Evolutionary conservation across 352 stramenopile genomes (phyloP).

Genomic region (Blastocystis sp.): DNA sequence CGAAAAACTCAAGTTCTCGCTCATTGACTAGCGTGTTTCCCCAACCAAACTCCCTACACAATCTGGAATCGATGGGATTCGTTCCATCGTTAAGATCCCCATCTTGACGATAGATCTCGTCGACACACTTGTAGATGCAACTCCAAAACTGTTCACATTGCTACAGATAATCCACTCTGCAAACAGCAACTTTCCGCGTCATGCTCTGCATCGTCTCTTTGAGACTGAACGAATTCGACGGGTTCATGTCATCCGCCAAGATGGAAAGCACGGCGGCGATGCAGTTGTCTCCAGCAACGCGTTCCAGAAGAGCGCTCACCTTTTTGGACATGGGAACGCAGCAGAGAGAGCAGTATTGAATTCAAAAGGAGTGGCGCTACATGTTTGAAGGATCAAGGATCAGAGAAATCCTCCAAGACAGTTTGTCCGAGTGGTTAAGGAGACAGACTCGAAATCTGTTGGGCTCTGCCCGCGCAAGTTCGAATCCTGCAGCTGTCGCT

Average conservation of each 20-base stretch:
- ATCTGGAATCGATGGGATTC: not conserved
- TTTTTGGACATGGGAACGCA: constrained; percentile 32
- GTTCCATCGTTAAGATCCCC: not conserved
- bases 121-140: not conserved
- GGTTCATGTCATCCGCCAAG: constrained; percentile 40
- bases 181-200: not conserved
- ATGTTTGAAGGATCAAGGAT: too few species aligned
- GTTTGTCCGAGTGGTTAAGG: constrained; percentile 54
- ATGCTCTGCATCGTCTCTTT: constrained; percentile 39
- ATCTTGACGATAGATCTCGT: not conserved
- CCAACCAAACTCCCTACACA: not conserved
- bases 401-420: not conserved
- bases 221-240: not conserved
- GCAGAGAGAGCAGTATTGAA: too few species aligned
- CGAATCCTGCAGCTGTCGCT: constrained; percentile 55
- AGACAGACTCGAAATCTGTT: constrained; percentile 56
- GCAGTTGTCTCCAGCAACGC: not conserved
- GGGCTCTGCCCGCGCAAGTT: constrained; percentile 52
- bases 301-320: not conserved
- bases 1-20: constrained; percentile 29
- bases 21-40: not conserved
- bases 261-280: constrained; percentile 1
- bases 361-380: not conserved
- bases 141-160: constrained; percentile 30
- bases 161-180: not conserved